Base-by-base conservation (phyloP, 2,329 filamentous ascomycete species). In the Cryphonectria carpinicola region DNA sequence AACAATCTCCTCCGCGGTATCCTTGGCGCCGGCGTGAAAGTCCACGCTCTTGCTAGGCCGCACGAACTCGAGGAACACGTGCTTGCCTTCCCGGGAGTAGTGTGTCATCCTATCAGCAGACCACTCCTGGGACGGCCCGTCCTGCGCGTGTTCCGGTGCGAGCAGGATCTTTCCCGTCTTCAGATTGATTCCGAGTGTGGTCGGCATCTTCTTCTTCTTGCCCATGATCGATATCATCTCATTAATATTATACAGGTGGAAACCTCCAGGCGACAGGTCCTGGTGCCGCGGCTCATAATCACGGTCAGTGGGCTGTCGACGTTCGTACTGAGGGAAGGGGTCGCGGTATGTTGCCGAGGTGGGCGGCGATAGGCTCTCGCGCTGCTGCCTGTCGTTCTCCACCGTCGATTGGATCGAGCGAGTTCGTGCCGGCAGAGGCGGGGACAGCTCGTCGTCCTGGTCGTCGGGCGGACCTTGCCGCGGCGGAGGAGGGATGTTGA, bases 171-270 rank as follows among this genome's bases (percentile, higher is more conserved):
- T 89, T 54, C 95, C 95, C 22, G 93, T 97, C 64, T 92, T 90
- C 69, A 96, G 85, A 78, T 98, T 98, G 77, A 98, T 92, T n/a
- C 95, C 95, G 52, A 98, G 82, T 0, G 93, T 97, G n/a, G 94
- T 97, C 1, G 95, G 94, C 93, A 98, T 96, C 83, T 98, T 98
- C 85, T 97, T 97, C 77, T 93, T 92, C 84, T 97, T 97, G 70
- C 95, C 95, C 89, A 97, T 95, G 61, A 96, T 90, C n/a, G 94
- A 95, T 5, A 97, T 89, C 92, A 97, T 97, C 82, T 98, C 95
- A 79, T 95, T 97, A 76, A 98, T 95, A 76, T 97, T 98, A 82
- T 98, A 98, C 80, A 98, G 86, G 78, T 97, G 95, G 78, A 95
- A 98, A 1, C 93, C 93, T 25, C 93, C 93, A 6, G 93, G 93